Conservation (phyloP, 2,329 filamentous ascomycete genomes). For the Diaporthe eres region DNA sequence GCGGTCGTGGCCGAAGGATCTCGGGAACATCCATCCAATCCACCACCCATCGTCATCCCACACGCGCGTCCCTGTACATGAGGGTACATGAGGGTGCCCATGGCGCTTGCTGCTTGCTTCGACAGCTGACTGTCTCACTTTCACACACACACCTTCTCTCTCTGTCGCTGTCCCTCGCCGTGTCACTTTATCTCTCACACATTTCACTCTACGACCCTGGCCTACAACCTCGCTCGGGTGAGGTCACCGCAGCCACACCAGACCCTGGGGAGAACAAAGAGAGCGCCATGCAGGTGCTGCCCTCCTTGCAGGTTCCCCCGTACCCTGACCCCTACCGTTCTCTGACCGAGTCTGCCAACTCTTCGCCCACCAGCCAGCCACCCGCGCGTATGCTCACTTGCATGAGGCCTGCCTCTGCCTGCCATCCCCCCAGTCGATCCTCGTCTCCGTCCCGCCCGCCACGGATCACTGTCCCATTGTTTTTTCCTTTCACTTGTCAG, state of each 20-base stretch:
- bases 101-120: constrained; percentile 14
- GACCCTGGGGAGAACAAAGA: neutral
- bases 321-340: constrained; percentile 23
- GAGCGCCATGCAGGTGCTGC: neutral
- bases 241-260: constrained; percentile 6
- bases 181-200: constrained; percentile 2
- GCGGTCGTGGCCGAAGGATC: constrained; percentile 32
- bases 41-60: constrained; percentile 18
- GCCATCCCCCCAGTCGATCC: constrained; percentile 13
- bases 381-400: constrained; percentile 26
- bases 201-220: constrained; percentile 5
- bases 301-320: constrained; percentile 5
- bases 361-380: constrained; percentile 18
- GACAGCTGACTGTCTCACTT: constrained; percentile 32
- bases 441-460: constrained; percentile 21
- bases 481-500: constrained; percentile 9
- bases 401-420: constrained; percentile 8
- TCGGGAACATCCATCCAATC: constrained; percentile 31
- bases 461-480: neutral
- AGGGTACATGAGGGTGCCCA: constrained; percentile 11
- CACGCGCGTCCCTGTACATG: constrained; percentile 29
- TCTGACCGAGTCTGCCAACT: constrained; percentile 26
- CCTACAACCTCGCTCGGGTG: neutral
- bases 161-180: neutral
- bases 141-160: neutral